Base-by-base conservation (phyloP, 768 basidiomycete genomes). In the Crepidotus variabilis region DNA sequence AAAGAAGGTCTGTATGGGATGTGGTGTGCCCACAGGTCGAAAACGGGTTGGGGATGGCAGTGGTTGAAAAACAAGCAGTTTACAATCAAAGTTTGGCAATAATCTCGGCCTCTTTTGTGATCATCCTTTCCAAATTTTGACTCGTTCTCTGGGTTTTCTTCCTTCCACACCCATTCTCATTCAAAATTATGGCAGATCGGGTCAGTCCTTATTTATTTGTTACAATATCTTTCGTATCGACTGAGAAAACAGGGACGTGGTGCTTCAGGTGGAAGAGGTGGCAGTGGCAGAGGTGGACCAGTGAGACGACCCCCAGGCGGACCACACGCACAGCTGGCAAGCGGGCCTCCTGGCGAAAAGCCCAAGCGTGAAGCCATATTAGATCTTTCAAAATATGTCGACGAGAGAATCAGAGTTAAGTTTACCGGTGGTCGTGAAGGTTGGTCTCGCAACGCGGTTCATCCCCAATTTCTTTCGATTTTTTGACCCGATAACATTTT, bases 401-500 rank as follows among this genome's bases (percentile, higher is more conserved):
- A 96, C 71, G 87, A 94, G 71, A 82, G 85, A 59, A 92, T 99
- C 67, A 77, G 93, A 55, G 94, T 98, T 66, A 98, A 97, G 72
- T 98, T 99, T 68, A 93, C 93, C n/a, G 97, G 97, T 46, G 96
- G 96, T 36, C 77, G 97, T 39, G 94, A 99, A 83, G 94, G 95
- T 92, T 58, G 36, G 54, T 53, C 33, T 34, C 20, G n/a, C 51
- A 10, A 35, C n/a, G 21, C 23, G 51, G 14, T 33, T 32, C 23
- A n/a, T 20, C 49, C 14, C 18, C 11, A 23, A 46, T 35, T 45
- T 51, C 24, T 18, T 11, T 35, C 63, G 4, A 55, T 33, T 43
- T 47, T 60, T 23, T 24, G 55, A 16, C 6, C 22, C 59, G 52
- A 57, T 56, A 59, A 9, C 58, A 33, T 43, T 56, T 55, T 64